phyloP scores from a whole-genome alignment of 305 asterid genomes.

The Solanum hybrid region DNA sequence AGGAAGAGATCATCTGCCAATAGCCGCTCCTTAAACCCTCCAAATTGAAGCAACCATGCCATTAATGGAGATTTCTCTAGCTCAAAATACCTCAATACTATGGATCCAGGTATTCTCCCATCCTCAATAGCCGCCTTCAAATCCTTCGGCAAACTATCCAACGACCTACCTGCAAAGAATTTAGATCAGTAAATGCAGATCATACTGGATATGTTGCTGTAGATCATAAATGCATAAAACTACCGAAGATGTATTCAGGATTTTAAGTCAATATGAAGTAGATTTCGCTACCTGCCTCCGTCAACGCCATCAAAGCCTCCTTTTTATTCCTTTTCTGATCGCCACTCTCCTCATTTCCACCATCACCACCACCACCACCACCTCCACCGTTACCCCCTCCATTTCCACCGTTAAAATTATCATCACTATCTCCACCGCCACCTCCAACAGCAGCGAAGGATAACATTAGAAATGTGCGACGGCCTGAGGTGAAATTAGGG shows the following conservation, averaged over 20 bases:
- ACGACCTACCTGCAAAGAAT: conserved; percentile 27
- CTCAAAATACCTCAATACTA: conserved; percentile 49
- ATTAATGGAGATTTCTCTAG: conserved; percentile 58
- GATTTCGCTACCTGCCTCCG: conserved; percentile 37
- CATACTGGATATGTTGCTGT: not conserved
- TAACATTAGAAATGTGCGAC: not conserved
- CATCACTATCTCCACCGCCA: conserved; percentile 20
- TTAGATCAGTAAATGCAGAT: not conserved
- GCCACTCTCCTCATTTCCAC: conserved; percentile 19
- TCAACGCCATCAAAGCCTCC: conserved; percentile 67
- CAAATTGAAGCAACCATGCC: conserved; percentile 69
- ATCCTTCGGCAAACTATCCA: conserved; percentile 80
- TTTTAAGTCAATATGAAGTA: not conserved
- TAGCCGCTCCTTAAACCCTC: conserved; percentile 87
- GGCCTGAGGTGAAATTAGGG: not conserved
- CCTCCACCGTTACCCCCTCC: conserved; percentile 34
- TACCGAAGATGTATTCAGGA: not conserved
- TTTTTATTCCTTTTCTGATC: conserved; percentile 35
- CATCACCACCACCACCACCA: conserved; percentile 17
- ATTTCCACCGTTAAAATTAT: conserved; percentile 3
- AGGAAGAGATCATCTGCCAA: conserved; percentile 93
- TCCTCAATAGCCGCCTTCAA: conserved; percentile 64
- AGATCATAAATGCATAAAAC: not conserved
- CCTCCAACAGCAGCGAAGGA: conserved; percentile 12
- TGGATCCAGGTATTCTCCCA: conserved; percentile 66